A percentile compares a stretch with the other conserved stretches of the same genome.
These are phyloP conservation scores for Dioscorea alata DNA, from an alignment of 106 monocot species.

Conservation along the genomic window DNA sequence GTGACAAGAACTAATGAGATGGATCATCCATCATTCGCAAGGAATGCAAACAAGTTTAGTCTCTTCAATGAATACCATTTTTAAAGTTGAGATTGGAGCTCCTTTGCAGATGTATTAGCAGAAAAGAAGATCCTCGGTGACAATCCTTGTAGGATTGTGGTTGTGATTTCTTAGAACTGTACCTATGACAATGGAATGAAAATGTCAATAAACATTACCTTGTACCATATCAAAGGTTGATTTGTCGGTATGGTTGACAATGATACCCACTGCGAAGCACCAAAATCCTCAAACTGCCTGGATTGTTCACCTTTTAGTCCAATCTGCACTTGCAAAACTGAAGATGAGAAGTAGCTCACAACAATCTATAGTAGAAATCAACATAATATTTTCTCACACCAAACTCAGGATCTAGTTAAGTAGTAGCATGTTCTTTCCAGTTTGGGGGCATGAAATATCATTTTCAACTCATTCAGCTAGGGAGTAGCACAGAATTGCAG, in stretches of 20 bases:
- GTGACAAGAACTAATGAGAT: too few species aligned
- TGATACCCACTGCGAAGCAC: conserved; percentile 53
- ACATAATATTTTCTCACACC: neutral
- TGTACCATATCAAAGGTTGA: conserved; percentile 88
- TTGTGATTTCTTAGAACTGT: too few species aligned
- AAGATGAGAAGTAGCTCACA: neutral
- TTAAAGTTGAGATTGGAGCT: too few species aligned
- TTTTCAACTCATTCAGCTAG: too few species aligned
- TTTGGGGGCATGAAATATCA: neutral
- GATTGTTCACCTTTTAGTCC: conserved; percentile 71
- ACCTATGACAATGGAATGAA: too few species aligned
- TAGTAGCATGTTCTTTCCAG: neutral
- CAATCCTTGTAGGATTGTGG: too few species aligned
- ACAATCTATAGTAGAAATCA: too few species aligned
- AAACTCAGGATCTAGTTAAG: neutral
- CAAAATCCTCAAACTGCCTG: conserved; percentile 21
- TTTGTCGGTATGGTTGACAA: conserved; percentile 36
- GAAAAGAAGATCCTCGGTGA: too few species aligned
- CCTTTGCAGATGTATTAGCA: too few species aligned
- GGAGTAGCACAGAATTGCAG: neutral
- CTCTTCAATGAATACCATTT: too few species aligned
- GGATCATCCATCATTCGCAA: too few species aligned
- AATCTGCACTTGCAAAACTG: conserved; percentile 37
- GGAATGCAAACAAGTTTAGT: too few species aligned
- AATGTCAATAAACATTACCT: conserved; percentile 31